These are phyloP conservation scores for Astrothelium subdiscretum DNA, from an alignment of 495 filamentous ascomycete species.

Conservation along the genomic window DNA sequence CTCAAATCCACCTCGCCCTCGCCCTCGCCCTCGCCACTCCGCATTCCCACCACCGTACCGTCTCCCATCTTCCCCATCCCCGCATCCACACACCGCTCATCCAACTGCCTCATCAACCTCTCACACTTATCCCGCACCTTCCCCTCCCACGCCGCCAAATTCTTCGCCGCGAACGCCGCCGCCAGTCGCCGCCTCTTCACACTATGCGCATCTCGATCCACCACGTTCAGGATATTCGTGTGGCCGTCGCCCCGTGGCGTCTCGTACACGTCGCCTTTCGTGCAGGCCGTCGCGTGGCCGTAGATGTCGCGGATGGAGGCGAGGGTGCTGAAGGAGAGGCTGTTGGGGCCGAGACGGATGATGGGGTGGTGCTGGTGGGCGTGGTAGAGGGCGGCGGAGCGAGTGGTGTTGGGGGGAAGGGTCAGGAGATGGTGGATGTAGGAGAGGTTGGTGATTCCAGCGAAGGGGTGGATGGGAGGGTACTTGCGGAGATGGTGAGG, in stretches of 20 bases:
- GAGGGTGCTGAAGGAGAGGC: neutral
- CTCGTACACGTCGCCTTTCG: conserved; percentile 5
- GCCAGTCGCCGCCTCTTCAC: conserved; percentile 21
- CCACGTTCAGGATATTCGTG: conserved; percentile 19
- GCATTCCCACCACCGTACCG: conserved; percentile 12
- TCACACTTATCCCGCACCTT: conserved; percentile 11
- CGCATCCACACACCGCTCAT: conserved; percentile 11
- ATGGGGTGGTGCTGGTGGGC: conserved; percentile 7
- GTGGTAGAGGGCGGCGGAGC: conserved; percentile 1
- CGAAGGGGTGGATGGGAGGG: neutral
- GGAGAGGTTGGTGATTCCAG: conserved; percentile 2
- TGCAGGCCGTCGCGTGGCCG: conserved; percentile 6
- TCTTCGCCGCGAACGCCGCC: conserved; percentile 8
- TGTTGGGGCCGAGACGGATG: conserved; percentile 8
- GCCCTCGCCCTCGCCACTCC: neutral
- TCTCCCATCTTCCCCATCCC: conserved; percentile 6
- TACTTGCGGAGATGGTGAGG: neutral
- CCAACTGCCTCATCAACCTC: conserved; percentile 11
- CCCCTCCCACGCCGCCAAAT: conserved; percentile 12
- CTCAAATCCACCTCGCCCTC: neutral
- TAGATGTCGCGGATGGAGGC: conserved; percentile 10
- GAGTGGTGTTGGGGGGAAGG: conserved; percentile 2
- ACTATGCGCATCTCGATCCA: conserved; percentile 20
- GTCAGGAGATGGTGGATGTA: neutral
- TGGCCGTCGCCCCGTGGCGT: conserved; percentile 7